These are phyloP conservation scores for Closterium sp. DNA, from an alignment of 139 green algal species.

Conservation along the genomic window DNA sequence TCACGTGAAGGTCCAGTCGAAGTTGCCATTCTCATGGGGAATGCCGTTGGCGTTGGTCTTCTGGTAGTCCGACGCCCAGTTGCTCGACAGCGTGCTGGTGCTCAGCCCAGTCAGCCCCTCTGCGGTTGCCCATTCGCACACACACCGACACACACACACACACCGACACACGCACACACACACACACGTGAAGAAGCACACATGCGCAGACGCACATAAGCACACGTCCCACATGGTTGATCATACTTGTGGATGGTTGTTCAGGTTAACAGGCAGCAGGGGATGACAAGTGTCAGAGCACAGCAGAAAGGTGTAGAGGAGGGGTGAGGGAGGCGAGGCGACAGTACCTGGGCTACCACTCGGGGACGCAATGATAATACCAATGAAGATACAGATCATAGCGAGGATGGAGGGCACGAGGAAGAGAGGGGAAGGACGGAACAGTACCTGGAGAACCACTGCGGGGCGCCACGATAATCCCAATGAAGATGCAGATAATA, in stretches of 20 bases:
- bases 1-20: conserved; percentile 38
- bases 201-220: no score
- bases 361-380: not conserved
- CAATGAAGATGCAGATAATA: conserved; percentile 51
- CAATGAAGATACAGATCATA: not conserved
- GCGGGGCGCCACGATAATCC: conserved; percentile 26
- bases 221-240: not conserved
- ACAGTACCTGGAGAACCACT: not conserved
- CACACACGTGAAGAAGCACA: not conserved
- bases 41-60: conserved; percentile 49
- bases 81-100: conserved; percentile 30
- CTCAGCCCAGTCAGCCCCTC: conserved; percentile 49
- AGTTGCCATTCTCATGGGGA: conserved; percentile 18
- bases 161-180: not conserved
- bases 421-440: conserved; percentile 2
- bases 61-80: conserved; percentile 52
- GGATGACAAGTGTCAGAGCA: no score
- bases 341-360: not conserved
- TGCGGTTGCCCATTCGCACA: not conserved
- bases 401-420: conserved; percentile 45
- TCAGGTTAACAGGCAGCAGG: no score
- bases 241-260: no score
- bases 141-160: not conserved
- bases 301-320: no score
- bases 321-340: not conserved